Conservation (phyloP, 108 stramenopile species). For the Fistulifera solaris region DNA sequence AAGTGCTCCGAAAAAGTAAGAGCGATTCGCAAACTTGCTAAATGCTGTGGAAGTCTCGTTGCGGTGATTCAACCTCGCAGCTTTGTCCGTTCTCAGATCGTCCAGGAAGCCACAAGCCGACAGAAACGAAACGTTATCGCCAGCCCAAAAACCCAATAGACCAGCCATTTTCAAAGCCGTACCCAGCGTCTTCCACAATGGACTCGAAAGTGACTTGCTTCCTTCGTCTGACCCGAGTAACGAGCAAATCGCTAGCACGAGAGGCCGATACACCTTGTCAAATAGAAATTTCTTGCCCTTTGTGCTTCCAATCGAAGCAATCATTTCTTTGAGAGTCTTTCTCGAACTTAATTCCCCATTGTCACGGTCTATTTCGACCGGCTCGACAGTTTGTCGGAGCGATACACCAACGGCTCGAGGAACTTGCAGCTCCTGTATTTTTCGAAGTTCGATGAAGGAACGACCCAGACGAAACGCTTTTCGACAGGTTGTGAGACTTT, state of each 20-base stretch:
- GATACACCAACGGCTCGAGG: slow-evolving; percentile 25
- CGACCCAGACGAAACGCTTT: slow-evolving; percentile 76
- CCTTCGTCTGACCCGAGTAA: slow-evolving; percentile 6
- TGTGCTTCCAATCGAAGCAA: not conserved
- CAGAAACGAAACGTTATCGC: slow-evolving; percentile 68
- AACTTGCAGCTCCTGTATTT: slow-evolving; percentile 43
- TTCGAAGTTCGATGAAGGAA: slow-evolving; percentile 55
- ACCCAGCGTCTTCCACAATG: slow-evolving; percentile 44
- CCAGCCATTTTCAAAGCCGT: slow-evolving; percentile 52
- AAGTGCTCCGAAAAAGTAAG: slow-evolving; percentile 58
- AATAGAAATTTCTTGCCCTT: not conserved
- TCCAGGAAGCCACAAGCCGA: slow-evolving; percentile 51
- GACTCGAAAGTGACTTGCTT: slow-evolving; percentile 10
- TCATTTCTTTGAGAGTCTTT: not conserved
- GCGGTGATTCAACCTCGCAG: slow-evolving; percentile 13
- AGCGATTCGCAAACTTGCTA: slow-evolving; percentile 40
- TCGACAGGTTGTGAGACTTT: slow-evolving; percentile 40
- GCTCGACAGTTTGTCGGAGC: slow-evolving; percentile 15
- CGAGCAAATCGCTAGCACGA: slow-evolving; percentile 19
- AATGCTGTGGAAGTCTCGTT: slow-evolving; percentile 15
- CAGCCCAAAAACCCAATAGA: slow-evolving; percentile 66
- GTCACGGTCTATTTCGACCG: not conserved
- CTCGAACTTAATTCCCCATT: too few relatives aligned
- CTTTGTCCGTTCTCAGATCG: slow-evolving; percentile 12
- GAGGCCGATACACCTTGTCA: slow-evolving; percentile 28